Base-by-base conservation (phyloP, 2,329 filamentous ascomycete genomes). In the Hypoxylon sp. region DNA sequence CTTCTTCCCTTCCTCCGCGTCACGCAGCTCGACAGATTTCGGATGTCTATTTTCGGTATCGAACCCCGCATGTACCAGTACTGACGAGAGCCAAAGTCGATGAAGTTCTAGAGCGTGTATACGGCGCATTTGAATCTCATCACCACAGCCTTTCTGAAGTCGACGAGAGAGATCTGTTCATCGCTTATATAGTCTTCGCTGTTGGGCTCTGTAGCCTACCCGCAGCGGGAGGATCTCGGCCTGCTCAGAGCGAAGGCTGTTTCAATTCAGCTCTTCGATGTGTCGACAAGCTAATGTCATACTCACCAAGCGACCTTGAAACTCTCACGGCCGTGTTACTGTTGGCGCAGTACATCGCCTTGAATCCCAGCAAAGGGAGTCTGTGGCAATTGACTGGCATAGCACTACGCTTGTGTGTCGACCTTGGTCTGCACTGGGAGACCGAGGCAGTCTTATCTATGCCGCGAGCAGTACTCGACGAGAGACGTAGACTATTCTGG, bases 311-410 rank as follows among this genome's bases (percentile, higher is more conserved):
- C 51, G 73, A 77, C 55, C 55, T 77, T 6, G 76, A 78, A 40
- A 75, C 75, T 22, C 69, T 78, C 20, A 70, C 72, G 1, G 57
- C 70, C n/a, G 66, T 77, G 1, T 68, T 78, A 32, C 70, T 78
- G 7, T 58, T 78, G 59, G 70, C 73, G 32, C 76, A 77, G 65
- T 78, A 74, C 52, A 71, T 77, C 51, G 64, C 74, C 8, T 52
- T 77, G 44, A 75, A 70, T 48, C 76, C 76, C 44, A 74, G 69
- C 16, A 68, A 71, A 56, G 75, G 76, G 8, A 77, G 73, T 58
- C 52, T 78, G 24, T 78, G 76, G 76, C 75, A 77, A 59, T 57
- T 78, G 40, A 75, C 69, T n/a, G 76, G 76, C 11, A 73, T 74
- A 65, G 75, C 75, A 18, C 61, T 78, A 50, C 72, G 76, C 3